phyloP scores from a whole-genome alignment of 2,329 filamentous ascomycete genomes.

The Fusarium aywerte region DNA sequence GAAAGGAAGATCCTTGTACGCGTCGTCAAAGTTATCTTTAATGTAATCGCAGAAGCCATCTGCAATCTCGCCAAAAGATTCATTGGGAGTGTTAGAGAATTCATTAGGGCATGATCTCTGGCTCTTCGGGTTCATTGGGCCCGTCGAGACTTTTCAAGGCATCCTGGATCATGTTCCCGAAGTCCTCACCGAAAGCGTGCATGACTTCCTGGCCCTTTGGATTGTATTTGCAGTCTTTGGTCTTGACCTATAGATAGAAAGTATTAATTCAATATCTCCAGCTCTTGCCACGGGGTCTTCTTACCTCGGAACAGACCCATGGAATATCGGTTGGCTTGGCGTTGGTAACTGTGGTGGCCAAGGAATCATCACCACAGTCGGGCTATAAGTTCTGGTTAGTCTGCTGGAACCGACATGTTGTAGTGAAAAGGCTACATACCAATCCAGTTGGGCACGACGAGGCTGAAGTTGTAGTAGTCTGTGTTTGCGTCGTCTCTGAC shows the following conservation, averaged over 20 bases:
- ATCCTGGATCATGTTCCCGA: neutral
- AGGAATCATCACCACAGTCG: neutral
- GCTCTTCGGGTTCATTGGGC: neutral
- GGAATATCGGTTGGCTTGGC: neutral
- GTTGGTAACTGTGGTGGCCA: neutral
- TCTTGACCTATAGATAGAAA: neutral
- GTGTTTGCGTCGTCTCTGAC: neutral
- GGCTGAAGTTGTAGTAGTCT: neutral
- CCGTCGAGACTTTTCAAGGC: neutral
- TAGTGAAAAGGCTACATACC: neutral
- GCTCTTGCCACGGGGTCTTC: neutral
- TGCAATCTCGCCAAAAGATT: neutral
- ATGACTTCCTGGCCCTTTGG: neutral
- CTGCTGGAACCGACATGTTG: neutral
- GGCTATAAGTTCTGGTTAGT: neutral
- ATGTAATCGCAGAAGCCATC: neutral
- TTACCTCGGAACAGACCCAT: neutral
- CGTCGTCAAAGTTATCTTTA: neutral
- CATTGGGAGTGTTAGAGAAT: neutral
- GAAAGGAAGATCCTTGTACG: neutral
- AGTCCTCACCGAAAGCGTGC: neutral
- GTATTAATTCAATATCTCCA: too few relatives aligned
- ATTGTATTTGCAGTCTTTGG: neutral
- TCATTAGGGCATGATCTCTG: neutral
- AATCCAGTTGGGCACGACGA: neutral